Base-by-base conservation (phyloP, 441 rosid genomes). In the Capsella rubella region DNA sequence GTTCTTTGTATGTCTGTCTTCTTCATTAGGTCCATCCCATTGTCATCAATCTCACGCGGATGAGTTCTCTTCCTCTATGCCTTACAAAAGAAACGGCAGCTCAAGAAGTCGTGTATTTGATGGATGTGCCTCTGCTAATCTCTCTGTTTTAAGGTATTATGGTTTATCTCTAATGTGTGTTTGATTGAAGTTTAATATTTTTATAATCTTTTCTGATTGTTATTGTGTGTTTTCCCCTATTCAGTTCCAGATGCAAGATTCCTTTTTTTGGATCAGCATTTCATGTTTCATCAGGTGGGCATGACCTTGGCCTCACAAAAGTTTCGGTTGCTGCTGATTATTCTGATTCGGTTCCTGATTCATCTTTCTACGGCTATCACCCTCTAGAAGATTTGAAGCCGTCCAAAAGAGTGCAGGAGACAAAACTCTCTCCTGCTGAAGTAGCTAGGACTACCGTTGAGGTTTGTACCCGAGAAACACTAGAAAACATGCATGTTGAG, bases 301-400 rank as follows among this genome's bases (percentile, higher is more conserved):
- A 74, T 76, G 89, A 90, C 62, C 84, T 80, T 67, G 82, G 87
- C 79, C 88, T 73, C 71, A 83, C 87, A 45, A 94, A 87, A 83
- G 93, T 87, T 79, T 85, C 92, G 7, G 99, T 94, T 82, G 97
- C 97, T 72, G 97, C 97, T 21, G 97, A 94, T 84, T 94, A 87
- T 78, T 83, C 97, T 15, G 99, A 92, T 82, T 94, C 93, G 12
- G 88, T 90, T 79, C 91, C 97, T 10, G 93, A 94, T 72, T 90
- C 99, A 50, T 86, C 97, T 76, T 84, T 83, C 80, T 85, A 83
- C 78, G 94, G 96, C 32, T 94, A 90, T 77, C 99, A 94, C 82
- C 99, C 97, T 62, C 89, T 94, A 28, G 97, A 94, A 80, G 99
- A 94, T 52, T 67, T 94, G 64, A 86, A 87, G 83, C 80, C 78